Conservation (phyloP, 352 stramenopile genomes). For the Globisporangium spinosum region DNA sequence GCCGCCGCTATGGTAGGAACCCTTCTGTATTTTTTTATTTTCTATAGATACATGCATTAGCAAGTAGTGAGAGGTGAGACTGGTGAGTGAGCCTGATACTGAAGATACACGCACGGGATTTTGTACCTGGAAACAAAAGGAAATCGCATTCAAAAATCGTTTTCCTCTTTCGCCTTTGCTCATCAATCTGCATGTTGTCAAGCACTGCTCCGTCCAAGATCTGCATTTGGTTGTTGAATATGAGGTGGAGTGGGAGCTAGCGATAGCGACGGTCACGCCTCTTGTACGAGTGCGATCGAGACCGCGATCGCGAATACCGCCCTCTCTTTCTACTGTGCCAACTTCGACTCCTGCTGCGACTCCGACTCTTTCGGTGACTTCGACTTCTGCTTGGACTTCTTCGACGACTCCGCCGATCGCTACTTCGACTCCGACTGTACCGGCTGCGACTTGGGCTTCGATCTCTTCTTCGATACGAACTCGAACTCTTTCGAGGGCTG, state of each 20-base stretch:
- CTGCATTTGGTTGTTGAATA: background rate
- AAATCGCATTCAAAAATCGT: conserved; percentile 1
- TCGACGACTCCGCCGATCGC: conserved; percentile 16
- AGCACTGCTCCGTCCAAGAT: background rate
- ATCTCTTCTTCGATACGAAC: background rate
- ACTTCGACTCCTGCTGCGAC: conserved; percentile 1
- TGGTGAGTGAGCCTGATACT: conserved; percentile 10
- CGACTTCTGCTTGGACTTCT: conserved; percentile 15
- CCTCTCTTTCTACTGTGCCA: conserved; percentile 1
- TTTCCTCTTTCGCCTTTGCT: background rate
- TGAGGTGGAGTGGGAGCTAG: background rate
- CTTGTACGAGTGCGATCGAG: conserved; percentile 26
- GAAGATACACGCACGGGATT: conserved; percentile 18
- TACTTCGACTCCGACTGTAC: conserved; percentile 29
- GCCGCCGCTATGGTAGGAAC: conserved; percentile 1
- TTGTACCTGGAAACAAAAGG: conserved; percentile 4
- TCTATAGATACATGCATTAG: conserved; percentile 16
- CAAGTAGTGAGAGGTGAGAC: conserved; percentile 3
- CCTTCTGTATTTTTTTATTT: conserved; percentile 17
- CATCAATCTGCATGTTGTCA: background rate
- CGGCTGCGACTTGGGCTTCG: conserved; percentile 11
- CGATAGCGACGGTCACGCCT: conserved; percentile 20
- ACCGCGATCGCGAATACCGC: conserved; percentile 26
- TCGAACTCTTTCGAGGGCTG: conserved; percentile 4
- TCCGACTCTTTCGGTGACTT: background rate